Base-by-base conservation (phyloP, 2,329 filamentous ascomycete species). In the Fusarium secorum region DNA sequence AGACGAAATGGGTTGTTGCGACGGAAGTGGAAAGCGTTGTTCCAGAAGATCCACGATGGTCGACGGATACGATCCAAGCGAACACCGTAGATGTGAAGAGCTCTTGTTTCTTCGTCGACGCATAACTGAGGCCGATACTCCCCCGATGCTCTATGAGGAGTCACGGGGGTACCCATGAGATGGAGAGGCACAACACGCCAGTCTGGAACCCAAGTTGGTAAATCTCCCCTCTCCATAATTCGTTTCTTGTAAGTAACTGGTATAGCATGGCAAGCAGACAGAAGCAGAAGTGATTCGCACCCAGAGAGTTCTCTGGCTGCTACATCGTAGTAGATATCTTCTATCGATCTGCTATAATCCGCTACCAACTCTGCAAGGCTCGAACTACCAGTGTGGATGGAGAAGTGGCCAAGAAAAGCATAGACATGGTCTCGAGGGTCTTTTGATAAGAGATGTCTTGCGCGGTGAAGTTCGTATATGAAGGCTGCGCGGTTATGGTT, bases 161-260 rank as follows among this genome's bases (percentile, higher is more conserved):
- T 78, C 15, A 66, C 72, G 1, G 79, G 79, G 1, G 78, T 74
- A 4, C 75, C 77, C 18, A 81, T 70, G 13, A 81, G 71, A 41
- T 81, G 79, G 2, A 79, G 56, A 17, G 79, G 78, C 11, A 75
- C 58, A 11, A 76, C 59, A 4, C 78, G 75, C 81, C 80, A 82
- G 72, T 82, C 80, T 2, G 80, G 80, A 30, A 80, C 80, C 80
- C 80, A 82, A 0, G 79, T 78, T 3, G 80, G 80, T 7, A 82
- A 30, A 24, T 57, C 22, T 6, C 41, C 53, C 28, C 36, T 59
- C 18, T 32, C 26, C 36, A 56, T 51, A 3, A 52, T n/a, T n/a
- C 52, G 63, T 4, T 68, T 73, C 33, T 38, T 48, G 30, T 72
- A 61, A 7, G 63, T 65, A 10, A 41, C 33, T 2, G 72, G 71